Evolutionary conservation across 2,329 filamentous ascomycete genomes (phyloP), one percentile per base, ranked within the genome.

Genomic region (Diaporthe eres): DNA sequence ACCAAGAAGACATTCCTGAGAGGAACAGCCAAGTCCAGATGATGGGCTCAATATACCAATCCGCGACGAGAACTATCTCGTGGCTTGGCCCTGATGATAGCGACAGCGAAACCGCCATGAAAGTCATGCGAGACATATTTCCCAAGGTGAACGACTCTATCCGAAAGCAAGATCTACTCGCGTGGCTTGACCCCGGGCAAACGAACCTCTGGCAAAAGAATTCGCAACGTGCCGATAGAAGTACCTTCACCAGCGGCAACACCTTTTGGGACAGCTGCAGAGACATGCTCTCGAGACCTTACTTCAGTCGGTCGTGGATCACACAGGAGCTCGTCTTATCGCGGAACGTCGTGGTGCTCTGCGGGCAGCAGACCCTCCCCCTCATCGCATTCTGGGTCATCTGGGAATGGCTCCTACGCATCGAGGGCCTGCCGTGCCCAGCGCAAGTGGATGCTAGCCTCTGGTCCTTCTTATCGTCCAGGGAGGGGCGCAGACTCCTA

Each of bases 1-100:
- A 68, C 34, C 65, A 68, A 19, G 47, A 68, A 1, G 65, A 68
- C 31, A 28, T 68, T 25, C 65, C 31, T 19, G 65, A 68, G 47
- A 68, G 65, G 31, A 68, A 53, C 19, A 68, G 22, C 47, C 65
- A 68, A 39, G 65, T 68, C 47, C 65, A 55, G 31, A 53, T 68
- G 47, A 68, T 68, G 65, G 65, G 65, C 0, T 53, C 65, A 3
- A 68, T 53, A 25, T 68, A 68, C 31, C 31, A 17, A 68, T 53
- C 31, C 22, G 65, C 65, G 9, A 28, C 12, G 12, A 39, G 10
- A 28, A 68, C 47, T 2, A 42, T 53, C 47, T 68, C 65, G 12
- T 68, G 65, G 65, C 31, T 68, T 13, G 65, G 65, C 4, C 65
- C 65, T 22, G 65, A 53, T 17, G 9, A 25, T 39, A 49, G 9